A percentile compares a stretch with the other conserved stretches of the same genome.
phyloP scores from a whole-genome alignment of 306 rosid species.

The Malus asiatica region DNA sequence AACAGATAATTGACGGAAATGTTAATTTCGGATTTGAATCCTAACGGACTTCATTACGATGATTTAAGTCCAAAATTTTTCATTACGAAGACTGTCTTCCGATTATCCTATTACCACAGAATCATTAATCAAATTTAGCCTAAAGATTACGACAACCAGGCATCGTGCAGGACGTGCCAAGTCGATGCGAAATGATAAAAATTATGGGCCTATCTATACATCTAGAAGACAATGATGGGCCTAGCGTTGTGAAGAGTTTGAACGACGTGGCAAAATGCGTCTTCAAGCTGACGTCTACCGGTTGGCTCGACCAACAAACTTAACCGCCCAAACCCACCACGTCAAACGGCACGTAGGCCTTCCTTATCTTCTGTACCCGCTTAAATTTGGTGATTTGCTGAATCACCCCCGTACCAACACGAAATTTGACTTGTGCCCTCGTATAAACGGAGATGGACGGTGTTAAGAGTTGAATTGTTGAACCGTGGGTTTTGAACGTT shows the following conservation, averaged over 20 bases:
- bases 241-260: background rate
- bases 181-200: background rate
- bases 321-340: conserved; percentile 1
- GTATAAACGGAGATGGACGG: too few species aligned
- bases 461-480: background rate
- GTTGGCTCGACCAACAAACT: conserved; percentile 2
- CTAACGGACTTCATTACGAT: too few species aligned
- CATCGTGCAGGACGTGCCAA: background rate
- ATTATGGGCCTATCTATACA: background rate
- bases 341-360: background rate
- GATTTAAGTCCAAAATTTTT: too few species aligned
- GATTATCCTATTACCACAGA: too few species aligned
- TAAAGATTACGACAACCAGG: background rate
- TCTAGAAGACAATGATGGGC: background rate
- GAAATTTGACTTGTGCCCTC: too few species aligned
- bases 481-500: background rate
- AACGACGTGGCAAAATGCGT: background rate
- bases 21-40: too few species aligned
- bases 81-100: too few species aligned
- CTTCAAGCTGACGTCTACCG: background rate
- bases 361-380: background rate
- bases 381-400: background rate
- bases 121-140: too few species aligned
- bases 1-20: too few species aligned
- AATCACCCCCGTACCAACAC: background rate